These are phyloP conservation scores for Penicillium italicum DNA, from an alignment of 2,329 filamentous ascomycete species.

Conservation along the genomic window DNA sequence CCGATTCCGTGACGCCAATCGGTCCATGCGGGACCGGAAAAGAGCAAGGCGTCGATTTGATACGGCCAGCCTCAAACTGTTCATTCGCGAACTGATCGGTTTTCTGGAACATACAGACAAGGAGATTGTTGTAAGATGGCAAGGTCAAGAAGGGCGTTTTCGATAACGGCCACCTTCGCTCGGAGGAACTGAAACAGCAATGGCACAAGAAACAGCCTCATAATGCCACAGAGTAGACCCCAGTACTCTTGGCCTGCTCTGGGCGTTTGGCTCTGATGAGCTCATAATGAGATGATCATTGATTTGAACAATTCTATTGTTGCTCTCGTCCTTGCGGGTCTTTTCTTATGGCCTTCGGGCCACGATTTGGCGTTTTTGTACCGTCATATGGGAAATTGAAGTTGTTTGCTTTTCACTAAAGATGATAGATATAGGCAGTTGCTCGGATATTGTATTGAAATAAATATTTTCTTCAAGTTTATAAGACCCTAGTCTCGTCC, in stretches of 20 bases:
- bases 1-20: slow-evolving; percentile 39
- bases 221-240: not conserved
- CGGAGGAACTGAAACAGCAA: not conserved
- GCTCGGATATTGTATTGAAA: not conserved
- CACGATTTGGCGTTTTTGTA: not conserved
- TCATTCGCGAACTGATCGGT: not conserved
- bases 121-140: not conserved
- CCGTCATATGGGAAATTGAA: not conserved
- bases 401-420: not conserved
- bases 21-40: not conserved
- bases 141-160: not conserved
- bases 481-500: not conserved
- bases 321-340: not conserved
- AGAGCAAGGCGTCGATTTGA: not conserved
- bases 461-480: not conserved
- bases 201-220: not conserved
- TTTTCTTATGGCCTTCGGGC: not conserved
- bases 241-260: not conserved
- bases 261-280: not conserved
- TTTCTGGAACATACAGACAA: not conserved
- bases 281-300: not conserved
- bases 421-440: not conserved
- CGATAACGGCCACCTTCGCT: not conserved
- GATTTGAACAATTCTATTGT: not conserved
- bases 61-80: not conserved